A percentile compares a stretch with the other conserved stretches of the same genome.
Conservation (phyloP, 148 eudicot species). For the Amaranthus cruentus region DNA sequence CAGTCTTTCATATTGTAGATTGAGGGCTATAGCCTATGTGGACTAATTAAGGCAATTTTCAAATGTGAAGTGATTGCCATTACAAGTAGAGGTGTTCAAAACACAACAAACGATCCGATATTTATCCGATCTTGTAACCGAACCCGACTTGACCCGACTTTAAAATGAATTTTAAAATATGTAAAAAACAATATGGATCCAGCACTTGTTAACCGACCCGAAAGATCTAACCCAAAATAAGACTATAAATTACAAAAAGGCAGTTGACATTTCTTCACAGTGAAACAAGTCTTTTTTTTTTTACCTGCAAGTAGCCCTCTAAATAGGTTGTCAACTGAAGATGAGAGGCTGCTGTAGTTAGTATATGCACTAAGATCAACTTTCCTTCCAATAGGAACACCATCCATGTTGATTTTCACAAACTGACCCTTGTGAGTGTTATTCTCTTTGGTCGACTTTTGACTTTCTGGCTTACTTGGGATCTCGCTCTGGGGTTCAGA, state of each 20-base stretch:
- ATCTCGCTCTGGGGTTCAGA: slow-evolving; percentile 32
- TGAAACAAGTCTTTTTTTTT: not conserved
- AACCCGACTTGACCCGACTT: too few relatives aligned
- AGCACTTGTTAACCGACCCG: too few relatives aligned
- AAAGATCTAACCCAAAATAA: too few relatives aligned
- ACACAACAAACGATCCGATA: too few relatives aligned
- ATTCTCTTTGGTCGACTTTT: slow-evolving; percentile 31
- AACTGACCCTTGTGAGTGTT: slow-evolving; percentile 50
- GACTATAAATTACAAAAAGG: too few relatives aligned
- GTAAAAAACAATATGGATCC: too few relatives aligned
- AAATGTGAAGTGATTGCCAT: not conserved
- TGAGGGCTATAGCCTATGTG: too few relatives aligned
- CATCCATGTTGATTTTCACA: slow-evolving; percentile 98
- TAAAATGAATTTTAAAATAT: too few relatives aligned
- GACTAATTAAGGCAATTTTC: too few relatives aligned
- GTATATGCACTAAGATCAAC: slow-evolving; percentile 67
- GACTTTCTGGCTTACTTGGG: slow-evolving; percentile 27
- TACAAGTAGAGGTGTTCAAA: too few relatives aligned
- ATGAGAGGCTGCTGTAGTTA: slow-evolving; percentile 69
- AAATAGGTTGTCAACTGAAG: slow-evolving; percentile 79
- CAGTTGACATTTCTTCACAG: not conserved
- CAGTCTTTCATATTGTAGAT: not conserved
- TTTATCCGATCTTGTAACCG: too few relatives aligned
- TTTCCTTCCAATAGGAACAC: slow-evolving; percentile 94
- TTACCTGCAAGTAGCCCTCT: slow-evolving; percentile 87